phyloP scores from a whole-genome alignment of 176 grass and related monocot species.

The Poa pratensis region DNA sequence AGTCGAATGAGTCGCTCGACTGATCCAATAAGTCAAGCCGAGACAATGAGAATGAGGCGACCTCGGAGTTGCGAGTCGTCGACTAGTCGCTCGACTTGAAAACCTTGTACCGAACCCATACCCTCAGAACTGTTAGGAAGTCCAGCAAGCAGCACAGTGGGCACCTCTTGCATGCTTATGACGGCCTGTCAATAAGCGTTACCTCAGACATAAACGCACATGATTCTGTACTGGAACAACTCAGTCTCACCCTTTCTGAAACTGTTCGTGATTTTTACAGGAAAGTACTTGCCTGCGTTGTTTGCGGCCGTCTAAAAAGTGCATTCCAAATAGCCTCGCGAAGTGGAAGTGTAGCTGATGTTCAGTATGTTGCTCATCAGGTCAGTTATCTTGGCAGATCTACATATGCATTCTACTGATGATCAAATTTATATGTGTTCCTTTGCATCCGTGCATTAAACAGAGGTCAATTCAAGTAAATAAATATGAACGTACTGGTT shows the following conservation, averaged over 20 bases:
- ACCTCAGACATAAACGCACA: constrained; percentile 1
- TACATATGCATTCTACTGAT: constrained; percentile 33
- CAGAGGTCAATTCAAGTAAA: constrained; percentile 9
- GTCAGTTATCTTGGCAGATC: constrained; percentile 47
- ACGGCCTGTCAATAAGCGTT: background rate
- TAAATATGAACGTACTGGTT: constrained; percentile 21
- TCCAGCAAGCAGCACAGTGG: constrained; percentile 2
- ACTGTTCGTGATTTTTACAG: constrained; percentile 53
- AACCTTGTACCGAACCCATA: background rate
- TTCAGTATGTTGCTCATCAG: constrained; percentile 99
- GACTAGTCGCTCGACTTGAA: too few relatives aligned
- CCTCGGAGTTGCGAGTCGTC: too few relatives aligned
- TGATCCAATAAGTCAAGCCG: too few relatives aligned
- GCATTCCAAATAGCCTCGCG: constrained; percentile 95
- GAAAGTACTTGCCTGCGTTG: constrained; percentile 95
- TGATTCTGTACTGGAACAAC: constrained; percentile 21
- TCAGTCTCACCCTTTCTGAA: constrained; percentile 36
- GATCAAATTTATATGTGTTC: constrained; percentile 3
- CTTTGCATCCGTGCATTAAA: constrained; percentile 12
- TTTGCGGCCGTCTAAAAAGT: constrained; percentile 92
- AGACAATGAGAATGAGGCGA: too few relatives aligned
- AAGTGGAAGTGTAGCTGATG: constrained; percentile 96
- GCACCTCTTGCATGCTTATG: constrained; percentile 2
- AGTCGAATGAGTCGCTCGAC: too few relatives aligned
- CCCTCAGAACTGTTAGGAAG: background rate